A percentile compares a stretch with the other conserved stretches of the same genome.
These are phyloP conservation scores for Cornus suecica DNA, from an alignment of 148 eudicot species.

Conservation along the genomic window DNA sequence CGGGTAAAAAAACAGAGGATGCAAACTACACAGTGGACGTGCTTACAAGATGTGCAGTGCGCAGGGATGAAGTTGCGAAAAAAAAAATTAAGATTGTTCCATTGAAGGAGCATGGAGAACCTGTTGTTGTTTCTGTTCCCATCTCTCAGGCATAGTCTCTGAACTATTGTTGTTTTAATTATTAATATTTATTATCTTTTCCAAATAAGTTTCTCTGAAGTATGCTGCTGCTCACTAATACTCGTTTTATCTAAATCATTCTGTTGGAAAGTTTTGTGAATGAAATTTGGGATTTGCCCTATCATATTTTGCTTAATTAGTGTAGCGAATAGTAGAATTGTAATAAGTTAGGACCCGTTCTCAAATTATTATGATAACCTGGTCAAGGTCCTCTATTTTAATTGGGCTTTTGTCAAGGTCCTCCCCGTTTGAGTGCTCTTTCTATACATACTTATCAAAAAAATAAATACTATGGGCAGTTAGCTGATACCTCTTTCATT, in stretches of 20 bases:
- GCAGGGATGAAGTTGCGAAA: conserved; percentile 54
- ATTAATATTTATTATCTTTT: no score
- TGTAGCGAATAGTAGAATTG: neutral
- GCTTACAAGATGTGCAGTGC: conserved; percentile 77
- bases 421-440: no score
- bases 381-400: no score
- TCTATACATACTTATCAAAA: no score
- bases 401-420: no score
- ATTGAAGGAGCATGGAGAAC: conserved; percentile 79
- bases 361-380: no score
- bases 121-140: conserved; percentile 79
- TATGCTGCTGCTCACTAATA: neutral
- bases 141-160: conserved; percentile 66
- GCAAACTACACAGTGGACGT: conserved; percentile 78
- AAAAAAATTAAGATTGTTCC: conserved; percentile 65
- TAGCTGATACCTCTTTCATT: no score
- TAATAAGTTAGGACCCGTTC: neutral
- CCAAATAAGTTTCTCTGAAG: no score
- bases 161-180: no score
- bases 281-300: neutral
- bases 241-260: neutral
- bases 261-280: conserved; percentile 8
- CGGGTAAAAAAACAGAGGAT: conserved; percentile 71
- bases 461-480: no score
- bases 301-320: neutral